Conservation (phyloP, 1,284 basidiomycete species). For the Rhodotorula sp. region DNA sequence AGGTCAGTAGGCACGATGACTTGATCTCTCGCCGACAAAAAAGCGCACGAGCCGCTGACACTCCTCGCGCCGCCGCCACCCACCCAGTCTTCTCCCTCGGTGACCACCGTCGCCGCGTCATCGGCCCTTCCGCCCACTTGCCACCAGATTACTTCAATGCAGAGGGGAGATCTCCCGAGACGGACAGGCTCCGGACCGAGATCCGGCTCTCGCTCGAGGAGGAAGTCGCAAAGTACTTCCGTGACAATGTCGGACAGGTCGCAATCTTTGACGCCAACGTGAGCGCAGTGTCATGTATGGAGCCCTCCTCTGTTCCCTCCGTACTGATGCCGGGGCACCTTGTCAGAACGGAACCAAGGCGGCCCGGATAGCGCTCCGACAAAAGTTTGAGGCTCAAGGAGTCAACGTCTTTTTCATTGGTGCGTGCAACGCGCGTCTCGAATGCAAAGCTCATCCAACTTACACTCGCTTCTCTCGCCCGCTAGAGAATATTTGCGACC, state of each 20-base stretch:
- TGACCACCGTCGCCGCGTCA: slow-evolving; percentile 84
- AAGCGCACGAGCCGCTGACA: neutral
- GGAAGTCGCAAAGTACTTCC: slow-evolving; percentile 85
- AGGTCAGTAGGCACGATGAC: slow-evolving; percentile 24
- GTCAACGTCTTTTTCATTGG: slow-evolving; percentile 92
- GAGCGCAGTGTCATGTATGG: neutral
- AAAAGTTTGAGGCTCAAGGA: slow-evolving; percentile 77
- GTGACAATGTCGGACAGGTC: slow-evolving; percentile 74
- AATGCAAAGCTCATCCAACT: neutral
- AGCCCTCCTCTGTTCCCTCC: neutral
- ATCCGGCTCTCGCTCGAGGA: slow-evolving; percentile 81
- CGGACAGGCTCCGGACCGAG: slow-evolving; percentile 67
- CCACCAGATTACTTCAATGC: slow-evolving; percentile 79
- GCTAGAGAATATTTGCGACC: slow-evolving; percentile 56
- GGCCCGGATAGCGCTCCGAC: slow-evolving; percentile 67
- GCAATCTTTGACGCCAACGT: slow-evolving; percentile 97
- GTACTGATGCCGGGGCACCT: neutral
- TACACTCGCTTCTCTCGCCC: neutral
- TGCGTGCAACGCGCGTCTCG: slow-evolving; percentile 50
- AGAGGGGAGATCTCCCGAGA: slow-evolving; percentile 63
- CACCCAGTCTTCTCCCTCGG: slow-evolving; percentile 79
- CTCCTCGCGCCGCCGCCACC: neutral
- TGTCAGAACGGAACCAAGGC: slow-evolving; percentile 67
- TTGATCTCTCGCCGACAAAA: neutral
- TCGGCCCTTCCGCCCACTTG: slow-evolving; percentile 82